phyloP scores from a whole-genome alignment of 2,329 filamentous ascomycete species.

The Arthrobotrys musiformis region DNA sequence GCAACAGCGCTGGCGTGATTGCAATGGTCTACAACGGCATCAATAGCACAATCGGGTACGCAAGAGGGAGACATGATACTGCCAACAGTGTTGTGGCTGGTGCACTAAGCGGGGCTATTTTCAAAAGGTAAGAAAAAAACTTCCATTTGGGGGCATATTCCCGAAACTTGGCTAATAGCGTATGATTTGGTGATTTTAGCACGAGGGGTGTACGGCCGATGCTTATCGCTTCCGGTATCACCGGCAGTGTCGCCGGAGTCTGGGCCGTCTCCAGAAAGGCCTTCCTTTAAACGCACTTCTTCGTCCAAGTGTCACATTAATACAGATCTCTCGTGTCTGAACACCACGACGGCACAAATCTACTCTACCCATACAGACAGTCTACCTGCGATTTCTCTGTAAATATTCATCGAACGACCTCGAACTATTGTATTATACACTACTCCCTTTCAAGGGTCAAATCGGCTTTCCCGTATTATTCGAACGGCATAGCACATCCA shows the following conservation, averaged over 20 bases:
- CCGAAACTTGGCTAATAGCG: slow-evolving; percentile 14
- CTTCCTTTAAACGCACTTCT: slow-evolving; percentile 29
- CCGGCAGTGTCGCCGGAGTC: slow-evolving; percentile 81
- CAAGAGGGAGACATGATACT: slow-evolving; percentile 86
- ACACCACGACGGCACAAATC: neutral
- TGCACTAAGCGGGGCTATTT: slow-evolving; percentile 87
- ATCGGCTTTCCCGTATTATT: neutral
- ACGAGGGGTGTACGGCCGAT: slow-evolving; percentile 89
- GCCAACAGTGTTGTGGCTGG: slow-evolving; percentile 89
- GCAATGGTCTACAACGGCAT: slow-evolving; percentile 96
- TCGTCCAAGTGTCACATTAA: neutral
- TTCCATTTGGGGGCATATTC: neutral
- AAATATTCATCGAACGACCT: slow-evolving; percentile 36
- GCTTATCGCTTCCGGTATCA: slow-evolving; percentile 91
- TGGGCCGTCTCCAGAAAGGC: slow-evolving; percentile 76
- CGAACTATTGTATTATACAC: slow-evolving; percentile 46
- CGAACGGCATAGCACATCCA: slow-evolving; percentile 27
- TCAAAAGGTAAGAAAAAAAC: slow-evolving; percentile 70
- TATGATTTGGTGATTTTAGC: slow-evolving; percentile 65
- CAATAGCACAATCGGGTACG: slow-evolving; percentile 83
- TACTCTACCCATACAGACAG: neutral
- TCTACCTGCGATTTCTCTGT: slow-evolving; percentile 24
- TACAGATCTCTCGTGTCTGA: neutral
- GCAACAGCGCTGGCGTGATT: slow-evolving; percentile 94
- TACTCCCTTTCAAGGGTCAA: slow-evolving; percentile 16